A percentile compares a stretch with the other conserved stretches of the same genome.
phyloP scores from a whole-genome alignment of 805 yeast species.

The Clavispora vitiphila region DNA sequence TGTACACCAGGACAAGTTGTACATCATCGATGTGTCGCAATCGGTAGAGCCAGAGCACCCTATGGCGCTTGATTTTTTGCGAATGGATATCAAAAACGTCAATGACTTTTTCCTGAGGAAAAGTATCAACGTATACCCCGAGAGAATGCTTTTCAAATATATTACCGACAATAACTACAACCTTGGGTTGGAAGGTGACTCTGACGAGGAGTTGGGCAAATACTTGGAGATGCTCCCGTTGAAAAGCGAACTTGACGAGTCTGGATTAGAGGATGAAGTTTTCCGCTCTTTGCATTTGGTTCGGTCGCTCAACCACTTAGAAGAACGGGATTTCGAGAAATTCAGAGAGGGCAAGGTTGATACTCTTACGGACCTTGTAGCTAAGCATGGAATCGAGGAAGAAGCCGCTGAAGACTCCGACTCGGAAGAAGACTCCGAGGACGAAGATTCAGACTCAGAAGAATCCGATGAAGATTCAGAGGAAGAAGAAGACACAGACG shows the following conservation, averaged over 20 bases:
- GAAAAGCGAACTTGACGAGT: constrained; percentile 48
- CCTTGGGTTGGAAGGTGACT: constrained; percentile 34
- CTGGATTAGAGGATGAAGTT: constrained; percentile 71
- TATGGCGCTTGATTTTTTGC: constrained; percentile 85
- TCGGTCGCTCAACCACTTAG: constrained; percentile 73
- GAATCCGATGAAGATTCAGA: constrained; percentile 7
- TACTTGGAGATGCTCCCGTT: constrained; percentile 51
- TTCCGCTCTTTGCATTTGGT: constrained; percentile 78
- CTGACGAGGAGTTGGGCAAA: constrained; percentile 36
- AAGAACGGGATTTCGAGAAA: constrained; percentile 84
- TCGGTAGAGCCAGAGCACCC: constrained; percentile 98
- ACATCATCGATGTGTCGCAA: constrained; percentile 94
- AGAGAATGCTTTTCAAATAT: constrained; percentile 74
- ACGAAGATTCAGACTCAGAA: constrained; percentile 22
- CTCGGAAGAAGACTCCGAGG: constrained; percentile 22
- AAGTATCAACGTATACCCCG: constrained; percentile 74
- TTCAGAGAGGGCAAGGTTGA: constrained; percentile 77
- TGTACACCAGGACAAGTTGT: constrained; percentile 71
- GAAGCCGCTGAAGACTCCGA: constrained; percentile 8
- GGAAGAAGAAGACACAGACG: constrained; percentile 26
- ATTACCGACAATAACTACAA: constrained; percentile 48
- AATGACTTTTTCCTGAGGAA: constrained; percentile 77
- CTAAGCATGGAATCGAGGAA: constrained; percentile 22
- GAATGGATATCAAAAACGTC: constrained; percentile 97
- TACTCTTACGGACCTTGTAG: constrained; percentile 60